These are phyloP conservation scores for Astrothelium macrocarpum DNA, from an alignment of 495 filamentous ascomycete genomes.

Conservation along the genomic window DNA sequence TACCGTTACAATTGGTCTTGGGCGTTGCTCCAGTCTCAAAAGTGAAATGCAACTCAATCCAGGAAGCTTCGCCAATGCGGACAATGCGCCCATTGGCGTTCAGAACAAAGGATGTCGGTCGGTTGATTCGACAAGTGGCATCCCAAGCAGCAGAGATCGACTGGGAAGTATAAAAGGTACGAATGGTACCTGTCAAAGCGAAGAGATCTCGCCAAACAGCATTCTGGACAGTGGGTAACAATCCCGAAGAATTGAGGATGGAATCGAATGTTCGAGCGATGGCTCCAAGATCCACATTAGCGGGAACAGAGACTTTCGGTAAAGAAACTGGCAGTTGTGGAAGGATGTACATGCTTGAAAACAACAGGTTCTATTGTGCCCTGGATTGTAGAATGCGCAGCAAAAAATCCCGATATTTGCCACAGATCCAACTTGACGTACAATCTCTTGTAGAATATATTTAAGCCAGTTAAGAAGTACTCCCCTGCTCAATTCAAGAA, in stretches of 20 bases:
- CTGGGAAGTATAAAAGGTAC: slow-evolving; percentile 21
- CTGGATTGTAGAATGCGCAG: too few relatives aligned
- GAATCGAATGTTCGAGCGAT: background rate
- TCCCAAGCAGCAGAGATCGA: background rate
- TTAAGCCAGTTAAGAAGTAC: too few relatives aligned
- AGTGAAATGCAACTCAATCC: slow-evolving; percentile 8
- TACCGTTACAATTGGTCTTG: slow-evolving; percentile 5
- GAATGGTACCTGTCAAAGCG: slow-evolving; percentile 27
- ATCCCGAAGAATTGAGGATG: slow-evolving; percentile 13
- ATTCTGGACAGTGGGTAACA: slow-evolving; percentile 12
- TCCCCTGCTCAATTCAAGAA: too few relatives aligned
- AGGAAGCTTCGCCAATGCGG: background rate
- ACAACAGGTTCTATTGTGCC: background rate
- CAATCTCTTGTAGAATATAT: too few relatives aligned
- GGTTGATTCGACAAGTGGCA: background rate
- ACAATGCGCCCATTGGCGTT: background rate
- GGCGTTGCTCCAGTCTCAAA: slow-evolving; percentile 6
- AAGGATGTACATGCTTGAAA: background rate
- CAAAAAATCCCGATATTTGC: too few relatives aligned
- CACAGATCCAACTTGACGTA: too few relatives aligned
- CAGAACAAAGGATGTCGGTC: slow-evolving; percentile 1
- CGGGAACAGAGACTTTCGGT: slow-evolving; percentile 11
- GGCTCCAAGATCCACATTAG: slow-evolving; percentile 9
- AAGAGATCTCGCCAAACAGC: slow-evolving; percentile 25
- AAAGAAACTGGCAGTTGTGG: slow-evolving; percentile 12